Percentiles rank a stretch among this genome's conserved stretches.
These are phyloP conservation scores for Pichia sp. DNA, from an alignment of 1,139 yeast species.

Conservation along the genomic window DNA sequence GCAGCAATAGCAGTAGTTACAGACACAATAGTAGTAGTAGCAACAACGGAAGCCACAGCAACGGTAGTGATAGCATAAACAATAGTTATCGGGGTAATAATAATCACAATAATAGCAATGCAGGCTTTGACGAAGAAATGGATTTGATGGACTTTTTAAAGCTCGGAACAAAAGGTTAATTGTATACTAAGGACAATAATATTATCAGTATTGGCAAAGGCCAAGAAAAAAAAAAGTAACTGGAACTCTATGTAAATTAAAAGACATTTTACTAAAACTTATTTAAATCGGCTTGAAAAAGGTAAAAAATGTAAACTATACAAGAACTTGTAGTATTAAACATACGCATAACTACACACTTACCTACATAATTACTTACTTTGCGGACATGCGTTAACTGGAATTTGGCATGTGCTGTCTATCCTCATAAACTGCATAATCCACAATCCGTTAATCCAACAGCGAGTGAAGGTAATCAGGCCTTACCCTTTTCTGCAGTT, in stretches of 20 bases:
- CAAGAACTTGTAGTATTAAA: not conserved
- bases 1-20: not conserved
- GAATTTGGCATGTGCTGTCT: not conserved
- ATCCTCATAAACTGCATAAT: not conserved
- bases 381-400: not conserved
- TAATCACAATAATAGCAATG: not conserved
- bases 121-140: conserved; percentile 4
- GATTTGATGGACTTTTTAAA: conserved; percentile 12
- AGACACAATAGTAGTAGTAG: not conserved
- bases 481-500: conserved; percentile 9
- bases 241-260: not conserved
- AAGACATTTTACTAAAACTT: not conserved
- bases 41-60: not conserved
- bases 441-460: not conserved
- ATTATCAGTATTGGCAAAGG: too few relatives aligned
- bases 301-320: not conserved
- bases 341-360: not conserved
- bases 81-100: not conserved
- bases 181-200: not conserved
- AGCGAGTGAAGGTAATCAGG: not conserved
- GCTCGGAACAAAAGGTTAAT: conserved; percentile 1
- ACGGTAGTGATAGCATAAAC: not conserved
- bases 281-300: not conserved
- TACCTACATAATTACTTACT: too few relatives aligned
- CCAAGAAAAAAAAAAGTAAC: not conserved